phyloP scores from a whole-genome alignment of 2,329 filamentous ascomycete species.

The Aureobasidium sp. region DNA sequence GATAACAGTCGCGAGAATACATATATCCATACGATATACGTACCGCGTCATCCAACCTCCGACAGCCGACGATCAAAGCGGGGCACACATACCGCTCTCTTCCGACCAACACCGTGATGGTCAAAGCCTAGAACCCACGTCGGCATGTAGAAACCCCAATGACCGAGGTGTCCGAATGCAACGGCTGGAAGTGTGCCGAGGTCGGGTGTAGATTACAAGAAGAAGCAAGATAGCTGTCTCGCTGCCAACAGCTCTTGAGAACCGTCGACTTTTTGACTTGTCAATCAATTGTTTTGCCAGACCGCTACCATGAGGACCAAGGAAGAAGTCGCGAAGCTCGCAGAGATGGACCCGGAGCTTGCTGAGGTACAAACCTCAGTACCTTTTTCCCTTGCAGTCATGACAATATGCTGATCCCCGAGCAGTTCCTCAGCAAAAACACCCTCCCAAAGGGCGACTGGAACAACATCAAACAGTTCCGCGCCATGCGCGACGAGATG shows the following conservation, averaged over 20 bases:
- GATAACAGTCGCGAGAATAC: too few relatives aligned
- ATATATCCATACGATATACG: background rate
- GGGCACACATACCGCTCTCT: background rate
- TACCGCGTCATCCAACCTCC: background rate
- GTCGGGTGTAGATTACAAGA: background rate
- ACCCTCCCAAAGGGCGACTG: constrained; percentile 14
- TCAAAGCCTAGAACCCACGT: background rate
- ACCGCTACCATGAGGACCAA: background rate
- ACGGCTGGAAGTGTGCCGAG: background rate
- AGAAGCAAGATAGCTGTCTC: background rate
- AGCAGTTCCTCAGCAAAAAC: constrained; percentile 13
- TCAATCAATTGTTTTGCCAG: background rate
- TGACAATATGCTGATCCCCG: background rate
- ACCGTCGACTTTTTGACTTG: background rate
- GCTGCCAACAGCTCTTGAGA: background rate
- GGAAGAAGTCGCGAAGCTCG: constrained; percentile 16
- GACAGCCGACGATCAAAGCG: background rate
- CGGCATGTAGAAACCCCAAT: background rate
- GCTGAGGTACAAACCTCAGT: background rate
- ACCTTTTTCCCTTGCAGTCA: too few relatives aligned
- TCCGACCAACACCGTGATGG: background rate
- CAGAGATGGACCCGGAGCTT: constrained; percentile 17
- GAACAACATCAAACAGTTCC: constrained; percentile 11
- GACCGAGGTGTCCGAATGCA: background rate
- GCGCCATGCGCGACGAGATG: constrained; percentile 11